Evolutionary conservation across 768 basidiomycete genomes (phyloP).

Genomic region (Mycena albidolilacea): DNA sequence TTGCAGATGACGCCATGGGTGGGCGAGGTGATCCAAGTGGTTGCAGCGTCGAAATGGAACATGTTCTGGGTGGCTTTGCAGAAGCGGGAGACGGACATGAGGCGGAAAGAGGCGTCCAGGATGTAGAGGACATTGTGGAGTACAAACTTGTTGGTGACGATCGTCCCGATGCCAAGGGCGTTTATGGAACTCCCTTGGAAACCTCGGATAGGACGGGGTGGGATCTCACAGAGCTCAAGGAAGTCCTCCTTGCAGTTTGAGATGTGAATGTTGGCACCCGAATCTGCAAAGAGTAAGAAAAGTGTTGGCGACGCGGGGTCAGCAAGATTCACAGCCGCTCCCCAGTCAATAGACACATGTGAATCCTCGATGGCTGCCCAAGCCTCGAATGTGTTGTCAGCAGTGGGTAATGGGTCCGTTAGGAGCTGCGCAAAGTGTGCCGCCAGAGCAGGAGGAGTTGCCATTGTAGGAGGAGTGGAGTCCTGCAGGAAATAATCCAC

Average conservation of each 20-base stretch:
- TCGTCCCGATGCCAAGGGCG: constrained; percentile 27
- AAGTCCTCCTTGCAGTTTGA: constrained; percentile 24
- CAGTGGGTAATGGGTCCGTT: neutral
- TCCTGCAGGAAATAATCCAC: neutral
- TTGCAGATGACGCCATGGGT: neutral
- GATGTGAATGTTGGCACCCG: constrained; percentile 26
- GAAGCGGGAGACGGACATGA: constrained; percentile 17
- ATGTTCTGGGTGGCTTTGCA: neutral
- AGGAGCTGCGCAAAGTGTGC: neutral
- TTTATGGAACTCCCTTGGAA: constrained; percentile 25
- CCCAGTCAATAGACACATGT: neutral
- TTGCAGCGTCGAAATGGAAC: neutral
- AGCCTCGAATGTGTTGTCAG: neutral
- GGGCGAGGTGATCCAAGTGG: neutral
- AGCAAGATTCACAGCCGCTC: neutral
- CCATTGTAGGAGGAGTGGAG: neutral
- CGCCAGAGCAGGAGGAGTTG: neutral
- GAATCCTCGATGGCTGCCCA: neutral
- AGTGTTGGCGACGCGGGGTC: neutral
- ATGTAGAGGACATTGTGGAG: constrained; percentile 13
- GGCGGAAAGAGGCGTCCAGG: constrained; percentile 10
- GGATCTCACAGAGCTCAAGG: neutral
- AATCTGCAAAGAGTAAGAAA: constrained; percentile 5
- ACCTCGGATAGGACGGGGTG: constrained; percentile 12
- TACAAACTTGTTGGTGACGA: constrained; percentile 9